Conservation (phyloP, 495 filamentous ascomycete genomes). For the Penicillium coprophilum region DNA sequence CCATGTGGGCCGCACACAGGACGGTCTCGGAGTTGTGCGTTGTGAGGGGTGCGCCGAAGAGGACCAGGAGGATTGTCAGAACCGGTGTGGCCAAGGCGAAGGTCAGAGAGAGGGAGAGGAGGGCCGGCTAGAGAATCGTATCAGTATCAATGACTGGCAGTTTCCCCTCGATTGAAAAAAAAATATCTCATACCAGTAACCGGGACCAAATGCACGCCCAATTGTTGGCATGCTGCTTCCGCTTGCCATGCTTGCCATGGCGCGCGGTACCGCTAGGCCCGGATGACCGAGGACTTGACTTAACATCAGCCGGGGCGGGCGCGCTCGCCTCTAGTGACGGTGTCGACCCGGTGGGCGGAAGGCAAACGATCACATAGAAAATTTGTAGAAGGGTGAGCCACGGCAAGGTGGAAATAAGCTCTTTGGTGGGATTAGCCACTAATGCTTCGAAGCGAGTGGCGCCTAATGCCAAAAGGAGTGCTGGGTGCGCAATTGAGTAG, state of each 20-base stretch:
- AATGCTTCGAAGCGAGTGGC: slow-evolving; percentile 62
- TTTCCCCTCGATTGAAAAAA: background rate
- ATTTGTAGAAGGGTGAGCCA: slow-evolving; percentile 64
- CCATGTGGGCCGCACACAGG: slow-evolving; percentile 76
- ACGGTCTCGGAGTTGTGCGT: slow-evolving; percentile 77
- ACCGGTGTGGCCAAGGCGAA: slow-evolving; percentile 63
- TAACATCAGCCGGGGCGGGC: slow-evolving; percentile 38
- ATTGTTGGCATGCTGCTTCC: slow-evolving; percentile 24
- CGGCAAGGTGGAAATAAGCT: slow-evolving; percentile 61
- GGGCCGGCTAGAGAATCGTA: slow-evolving; percentile 52
- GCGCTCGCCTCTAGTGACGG: slow-evolving; percentile 24
- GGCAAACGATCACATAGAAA: slow-evolving; percentile 66
- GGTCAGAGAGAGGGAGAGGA: slow-evolving; percentile 61
- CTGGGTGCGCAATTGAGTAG: slow-evolving; percentile 64
- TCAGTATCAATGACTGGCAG: slow-evolving; percentile 2
- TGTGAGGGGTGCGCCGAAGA: slow-evolving; percentile 88
- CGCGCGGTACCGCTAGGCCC: slow-evolving; percentile 16
- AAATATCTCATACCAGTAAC: slow-evolving; percentile 34
- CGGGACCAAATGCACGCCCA: slow-evolving; percentile 28
- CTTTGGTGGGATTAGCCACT: slow-evolving; percentile 67
- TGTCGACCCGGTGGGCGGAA: slow-evolving; percentile 61
- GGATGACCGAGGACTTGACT: slow-evolving; percentile 29
- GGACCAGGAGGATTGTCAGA: slow-evolving; percentile 65
- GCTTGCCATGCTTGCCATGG: slow-evolving; percentile 18
- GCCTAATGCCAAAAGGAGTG: slow-evolving; percentile 60